Conservation (phyloP, 2,329 filamentous ascomycete species). For the Xylaria arbuscula region DNA sequence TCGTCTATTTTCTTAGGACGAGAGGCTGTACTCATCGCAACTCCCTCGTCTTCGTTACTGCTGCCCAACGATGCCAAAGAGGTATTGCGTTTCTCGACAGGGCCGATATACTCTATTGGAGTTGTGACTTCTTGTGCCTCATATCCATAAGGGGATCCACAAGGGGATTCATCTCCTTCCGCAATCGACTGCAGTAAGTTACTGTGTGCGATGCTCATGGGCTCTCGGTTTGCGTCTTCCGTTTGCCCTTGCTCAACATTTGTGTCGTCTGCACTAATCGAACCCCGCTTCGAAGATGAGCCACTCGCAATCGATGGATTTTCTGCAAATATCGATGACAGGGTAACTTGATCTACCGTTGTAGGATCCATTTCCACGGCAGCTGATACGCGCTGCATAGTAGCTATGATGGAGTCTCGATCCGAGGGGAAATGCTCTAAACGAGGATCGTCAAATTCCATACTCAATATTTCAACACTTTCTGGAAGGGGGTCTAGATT, state of each 20-base stretch:
- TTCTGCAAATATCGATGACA: constrained; percentile 38
- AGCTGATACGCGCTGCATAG: constrained; percentile 48
- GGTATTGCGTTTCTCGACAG: constrained; percentile 27
- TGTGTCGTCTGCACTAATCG: constrained; percentile 11
- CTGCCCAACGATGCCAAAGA: constrained; percentile 26
- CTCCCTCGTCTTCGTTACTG: constrained; percentile 46
- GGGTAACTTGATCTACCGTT: constrained; percentile 37
- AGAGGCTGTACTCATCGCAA: constrained; percentile 42
- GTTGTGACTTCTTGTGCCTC: constrained; percentile 5
- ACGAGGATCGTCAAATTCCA: constrained; percentile 47
- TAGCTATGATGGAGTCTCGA: constrained; percentile 47
- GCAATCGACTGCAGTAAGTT: constrained; percentile 43
- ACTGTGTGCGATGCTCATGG: constrained; percentile 23
- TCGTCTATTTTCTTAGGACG: constrained; percentile 5
- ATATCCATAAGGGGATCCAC: constrained; percentile 10
- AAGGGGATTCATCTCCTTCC: constrained; percentile 42
- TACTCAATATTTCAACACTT: constrained; percentile 24
- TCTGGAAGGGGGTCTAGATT: constrained; percentile 1
- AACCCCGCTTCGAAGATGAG: constrained; percentile 1
- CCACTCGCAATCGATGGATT: constrained; percentile 1
- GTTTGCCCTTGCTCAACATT: constrained; percentile 17
- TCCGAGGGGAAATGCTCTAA: constrained; percentile 49
- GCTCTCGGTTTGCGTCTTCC: not conserved
- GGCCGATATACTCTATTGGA: constrained; percentile 38
- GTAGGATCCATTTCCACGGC: constrained; percentile 46